A percentile compares a stretch with the other conserved stretches of the same genome.
Evolutionary conservation across 2,329 filamentous ascomycete species (phyloP).

Genomic region (Aspergillus ustus): DNA sequence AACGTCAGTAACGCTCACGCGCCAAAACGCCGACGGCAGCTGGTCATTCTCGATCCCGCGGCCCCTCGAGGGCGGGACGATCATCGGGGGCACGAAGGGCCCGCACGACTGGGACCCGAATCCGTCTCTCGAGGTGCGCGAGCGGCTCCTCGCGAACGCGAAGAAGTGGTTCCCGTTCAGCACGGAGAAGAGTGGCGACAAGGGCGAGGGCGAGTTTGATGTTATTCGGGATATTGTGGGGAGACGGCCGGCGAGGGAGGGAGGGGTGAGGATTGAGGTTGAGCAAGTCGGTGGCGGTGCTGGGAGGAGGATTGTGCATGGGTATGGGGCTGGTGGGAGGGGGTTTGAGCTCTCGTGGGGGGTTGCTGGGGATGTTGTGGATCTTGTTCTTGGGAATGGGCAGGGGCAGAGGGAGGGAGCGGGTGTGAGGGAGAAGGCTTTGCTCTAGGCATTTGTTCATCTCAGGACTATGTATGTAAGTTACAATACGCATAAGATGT

Average conservation of each 20-base stretch:
- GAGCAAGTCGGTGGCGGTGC: constrained; percentile 48
- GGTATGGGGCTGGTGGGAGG: constrained; percentile 65
- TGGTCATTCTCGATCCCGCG: constrained; percentile 69
- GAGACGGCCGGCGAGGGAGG: constrained; percentile 49
- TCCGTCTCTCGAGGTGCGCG: constrained; percentile 54
- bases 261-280: constrained; percentile 58
- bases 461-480: no score
- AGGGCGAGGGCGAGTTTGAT: constrained; percentile 40
- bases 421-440: constrained; percentile 28
- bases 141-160: constrained; percentile 51
- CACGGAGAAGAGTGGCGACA: constrained; percentile 32
- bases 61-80: constrained; percentile 64
- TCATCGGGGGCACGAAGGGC: constrained; percentile 70
- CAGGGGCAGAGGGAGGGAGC: constrained; percentile 27
- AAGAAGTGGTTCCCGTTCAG: constrained; percentile 47
- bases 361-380: constrained; percentile 56
- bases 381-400: constrained; percentile 40
- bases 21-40: constrained; percentile 65
- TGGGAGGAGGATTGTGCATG: constrained; percentile 52
- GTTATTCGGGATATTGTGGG: constrained; percentile 54
- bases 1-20: constrained; percentile 56
- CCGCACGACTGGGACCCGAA: constrained; percentile 59
- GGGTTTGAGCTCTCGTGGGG: constrained; percentile 67
- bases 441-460: constrained; percentile 31
- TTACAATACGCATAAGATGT: no score